phyloP scores from a whole-genome alignment of 441 rosid genomes.

The Aquilaria agallochum region DNA sequence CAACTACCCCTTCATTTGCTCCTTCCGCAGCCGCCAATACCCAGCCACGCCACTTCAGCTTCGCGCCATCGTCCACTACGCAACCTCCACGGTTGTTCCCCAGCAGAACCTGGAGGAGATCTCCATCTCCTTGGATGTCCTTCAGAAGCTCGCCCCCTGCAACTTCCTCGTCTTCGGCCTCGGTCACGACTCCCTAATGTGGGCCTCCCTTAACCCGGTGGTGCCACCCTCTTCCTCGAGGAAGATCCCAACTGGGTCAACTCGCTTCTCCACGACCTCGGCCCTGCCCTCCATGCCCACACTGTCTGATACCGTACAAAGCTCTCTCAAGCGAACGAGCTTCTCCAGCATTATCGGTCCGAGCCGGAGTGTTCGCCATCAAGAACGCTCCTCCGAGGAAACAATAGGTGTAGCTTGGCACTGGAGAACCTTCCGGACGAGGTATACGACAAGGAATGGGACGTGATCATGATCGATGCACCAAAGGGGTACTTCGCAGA shows the following conservation, averaged over 20 bases:
- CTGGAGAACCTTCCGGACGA: constrained; percentile 44
- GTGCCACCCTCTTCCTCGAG: constrained; percentile 75
- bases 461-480: constrained; percentile 50
- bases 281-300: constrained; percentile 36
- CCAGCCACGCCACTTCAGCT: constrained; percentile 60
- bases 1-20: constrained; percentile 5
- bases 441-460: constrained; percentile 51
- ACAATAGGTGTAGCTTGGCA: constrained; percentile 18
- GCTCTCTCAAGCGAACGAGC: constrained; percentile 25
- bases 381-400: constrained; percentile 5
- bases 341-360: constrained; percentile 10
- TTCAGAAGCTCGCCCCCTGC: constrained; percentile 57
- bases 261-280: constrained; percentile 37
- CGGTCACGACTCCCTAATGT: constrained; percentile 89
- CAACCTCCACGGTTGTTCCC: constrained; percentile 60
- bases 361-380: constrained; percentile 22
- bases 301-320: constrained; percentile 21
- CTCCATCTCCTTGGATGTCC: constrained; percentile 59
- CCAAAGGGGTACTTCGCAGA: constrained; percentile 42
- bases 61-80: constrained; percentile 80
- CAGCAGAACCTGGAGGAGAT: constrained; percentile 67
- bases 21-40: constrained; percentile 19
- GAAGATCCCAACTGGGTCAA: constrained; percentile 83
- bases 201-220: constrained; percentile 80
- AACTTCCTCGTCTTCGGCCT: constrained; percentile 88